These are phyloP conservation scores for Hibiscus trionum DNA, from an alignment of 345 rosid genomes.

Conservation along the genomic window DNA sequence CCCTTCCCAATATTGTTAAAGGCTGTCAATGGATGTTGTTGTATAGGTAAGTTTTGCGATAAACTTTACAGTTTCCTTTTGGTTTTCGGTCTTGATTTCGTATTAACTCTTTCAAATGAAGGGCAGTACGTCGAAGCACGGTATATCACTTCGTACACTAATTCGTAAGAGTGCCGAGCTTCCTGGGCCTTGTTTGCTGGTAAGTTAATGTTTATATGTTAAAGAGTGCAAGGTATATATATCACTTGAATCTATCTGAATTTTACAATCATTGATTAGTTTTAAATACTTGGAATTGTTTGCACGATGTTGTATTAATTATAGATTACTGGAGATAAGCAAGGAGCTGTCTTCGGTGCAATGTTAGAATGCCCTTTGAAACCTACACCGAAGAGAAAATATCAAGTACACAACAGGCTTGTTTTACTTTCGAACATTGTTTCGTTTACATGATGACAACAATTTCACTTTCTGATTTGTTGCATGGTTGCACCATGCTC, in stretches of 20 bases:
- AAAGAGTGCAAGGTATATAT: neutral
- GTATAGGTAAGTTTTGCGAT: constrained; percentile 53
- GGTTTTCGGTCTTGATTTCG: constrained; percentile 23
- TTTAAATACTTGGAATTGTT: neutral
- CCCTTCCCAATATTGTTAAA: constrained; percentile 80
- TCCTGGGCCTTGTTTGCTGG: constrained; percentile 85
- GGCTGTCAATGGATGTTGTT: constrained; percentile 80
- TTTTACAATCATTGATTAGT: neutral
- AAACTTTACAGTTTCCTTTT: neutral
- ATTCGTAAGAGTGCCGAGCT: constrained; percentile 67
- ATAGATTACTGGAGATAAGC: constrained; percentile 73
- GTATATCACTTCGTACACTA: constrained; percentile 89
- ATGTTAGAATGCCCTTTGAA: constrained; percentile 68
- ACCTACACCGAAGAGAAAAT: constrained; percentile 84
- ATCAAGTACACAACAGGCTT: constrained; percentile 45
- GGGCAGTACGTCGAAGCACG: constrained; percentile 97
- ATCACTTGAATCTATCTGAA: neutral
- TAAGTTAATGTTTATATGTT: constrained; percentile 20
- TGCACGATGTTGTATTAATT: constrained; percentile 17
- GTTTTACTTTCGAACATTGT: neutral
- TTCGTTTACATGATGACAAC: neutral
- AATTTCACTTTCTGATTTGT: neutral
- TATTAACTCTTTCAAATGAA: constrained; percentile 51
- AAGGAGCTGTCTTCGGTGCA: constrained; percentile 86
- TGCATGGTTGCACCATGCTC: constrained; percentile 4